A percentile compares a stretch with the other conserved stretches of the same genome.
Evolutionary conservation across 495 filamentous ascomycete genomes (phyloP).

Genomic region (Trichoderma gamsii): DNA sequence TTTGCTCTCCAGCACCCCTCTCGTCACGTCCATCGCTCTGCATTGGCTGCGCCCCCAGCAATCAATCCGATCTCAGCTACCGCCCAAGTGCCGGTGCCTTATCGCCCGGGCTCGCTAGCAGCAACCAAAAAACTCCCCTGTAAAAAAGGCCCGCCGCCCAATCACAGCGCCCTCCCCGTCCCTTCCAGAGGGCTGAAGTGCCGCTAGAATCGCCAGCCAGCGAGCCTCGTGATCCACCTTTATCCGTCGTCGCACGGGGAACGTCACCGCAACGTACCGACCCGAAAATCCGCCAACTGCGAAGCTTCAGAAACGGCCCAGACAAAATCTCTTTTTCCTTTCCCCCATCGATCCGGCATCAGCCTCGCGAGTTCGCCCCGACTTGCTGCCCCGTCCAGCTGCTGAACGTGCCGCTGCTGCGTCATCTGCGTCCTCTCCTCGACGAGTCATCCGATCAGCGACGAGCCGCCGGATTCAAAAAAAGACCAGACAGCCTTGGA

Average conservation of each 20-base stretch:
- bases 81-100: neutral
- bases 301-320: neutral
- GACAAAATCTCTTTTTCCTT: too few species aligned
- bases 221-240: conserved; percentile 14
- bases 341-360: neutral
- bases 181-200: neutral
- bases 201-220: neutral
- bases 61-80: too few species aligned
- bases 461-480: neutral
- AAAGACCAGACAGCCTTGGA: too few species aligned
- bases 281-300: conserved; percentile 6
- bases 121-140: neutral
- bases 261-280: conserved; percentile 10
- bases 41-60: too few species aligned
- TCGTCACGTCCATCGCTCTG: neutral
- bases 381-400: too few species aligned
- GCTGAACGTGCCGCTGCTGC: too few species aligned
- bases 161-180: neutral
- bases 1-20: neutral
- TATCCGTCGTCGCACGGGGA: conserved; percentile 9
- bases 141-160: neutral
- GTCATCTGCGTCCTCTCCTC: too few species aligned
- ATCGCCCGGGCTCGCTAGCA: neutral
- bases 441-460: too few species aligned
- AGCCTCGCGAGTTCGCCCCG: neutral